Conservation (phyloP, 148 eudicot genomes). For the Vaccinium vitisidaea region DNA sequence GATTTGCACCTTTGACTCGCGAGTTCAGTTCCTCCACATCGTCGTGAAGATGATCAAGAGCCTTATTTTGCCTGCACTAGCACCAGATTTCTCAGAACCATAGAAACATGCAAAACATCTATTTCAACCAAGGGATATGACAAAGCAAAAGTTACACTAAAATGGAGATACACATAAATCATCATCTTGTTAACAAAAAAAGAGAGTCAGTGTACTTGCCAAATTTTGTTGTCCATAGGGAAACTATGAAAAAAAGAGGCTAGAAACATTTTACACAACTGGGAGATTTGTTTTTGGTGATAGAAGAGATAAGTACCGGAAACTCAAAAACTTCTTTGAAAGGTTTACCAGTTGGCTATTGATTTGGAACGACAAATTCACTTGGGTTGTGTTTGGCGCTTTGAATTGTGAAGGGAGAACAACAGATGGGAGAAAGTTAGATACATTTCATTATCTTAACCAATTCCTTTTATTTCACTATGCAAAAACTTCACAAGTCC, state of each 20-base stretch:
- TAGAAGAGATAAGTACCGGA: background rate
- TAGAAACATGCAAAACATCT: background rate
- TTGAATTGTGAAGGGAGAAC: background rate
- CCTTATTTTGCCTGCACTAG: slow-evolving; percentile 75
- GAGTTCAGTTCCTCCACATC: slow-evolving; percentile 82
- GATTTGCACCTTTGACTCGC: slow-evolving; percentile 79
- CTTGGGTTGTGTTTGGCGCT: background rate
- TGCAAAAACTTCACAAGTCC: background rate
- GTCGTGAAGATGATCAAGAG: slow-evolving; percentile 67
- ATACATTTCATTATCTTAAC: background rate
- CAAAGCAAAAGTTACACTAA: background rate
- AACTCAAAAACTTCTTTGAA: background rate
- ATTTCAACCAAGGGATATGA: background rate
- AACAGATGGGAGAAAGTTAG: background rate
- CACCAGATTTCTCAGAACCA: background rate
- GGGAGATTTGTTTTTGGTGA: background rate
- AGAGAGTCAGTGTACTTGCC: background rate
- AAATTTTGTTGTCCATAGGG: background rate
- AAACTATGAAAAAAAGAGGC: background rate
- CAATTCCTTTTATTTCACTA: background rate
- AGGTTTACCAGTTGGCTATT: background rate
- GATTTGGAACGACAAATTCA: background rate
- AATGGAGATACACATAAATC: background rate
- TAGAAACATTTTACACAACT: background rate
- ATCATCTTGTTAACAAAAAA: background rate